A percentile compares a stretch with the other conserved stretches of the same genome.
phyloP scores from a whole-genome alignment of 2,329 filamentous ascomycete species.

The Fusarium dimerum region DNA sequence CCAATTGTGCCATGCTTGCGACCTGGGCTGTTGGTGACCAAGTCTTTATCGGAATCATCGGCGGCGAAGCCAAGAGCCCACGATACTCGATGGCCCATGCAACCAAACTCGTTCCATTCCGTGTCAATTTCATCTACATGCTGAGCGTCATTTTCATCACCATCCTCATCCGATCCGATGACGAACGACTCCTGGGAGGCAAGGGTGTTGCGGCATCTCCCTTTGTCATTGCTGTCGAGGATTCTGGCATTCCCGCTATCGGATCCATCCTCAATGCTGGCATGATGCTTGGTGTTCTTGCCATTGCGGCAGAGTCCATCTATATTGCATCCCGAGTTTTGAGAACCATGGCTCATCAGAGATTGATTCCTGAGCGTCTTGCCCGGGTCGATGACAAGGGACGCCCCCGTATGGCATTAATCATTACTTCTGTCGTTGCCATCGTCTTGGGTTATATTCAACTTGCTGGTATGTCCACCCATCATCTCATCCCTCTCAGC shows the following conservation, averaged over 20 bases:
- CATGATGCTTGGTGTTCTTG: conserved; percentile 22
- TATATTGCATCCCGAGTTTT: conserved; percentile 1
- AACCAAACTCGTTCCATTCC: conserved; percentile 18
- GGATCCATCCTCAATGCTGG: conserved; percentile 19
- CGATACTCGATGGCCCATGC: conserved; percentile 20
- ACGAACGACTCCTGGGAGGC: conserved; percentile 14
- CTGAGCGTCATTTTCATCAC: conserved; percentile 20
- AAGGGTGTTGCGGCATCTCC: conserved; percentile 17
- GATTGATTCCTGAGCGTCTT: conserved; percentile 1
- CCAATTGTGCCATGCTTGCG: conserved; percentile 18
- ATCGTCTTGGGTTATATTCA: conserved; percentile 2
- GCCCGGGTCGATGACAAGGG: conserved; percentile 7
- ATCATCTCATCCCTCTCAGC: too few relatives aligned
- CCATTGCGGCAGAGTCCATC: conserved; percentile 10
- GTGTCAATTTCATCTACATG: conserved; percentile 23
- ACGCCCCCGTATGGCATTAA: conserved; percentile 8
- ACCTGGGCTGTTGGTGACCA: conserved; percentile 24
- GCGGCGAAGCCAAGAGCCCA: conserved; percentile 18
- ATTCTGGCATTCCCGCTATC: conserved; percentile 16
- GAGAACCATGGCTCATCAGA: conserved; percentile 7
- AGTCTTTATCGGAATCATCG: conserved; percentile 27
- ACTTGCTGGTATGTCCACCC: conserved; percentile 1
- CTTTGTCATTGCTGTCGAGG: conserved; percentile 15
- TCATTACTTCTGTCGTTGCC: conserved; percentile 1
- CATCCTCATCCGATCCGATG: conserved; percentile 14